phyloP scores from a whole-genome alignment of 495 filamentous ascomycete species.

The Talaromyces liani region DNA sequence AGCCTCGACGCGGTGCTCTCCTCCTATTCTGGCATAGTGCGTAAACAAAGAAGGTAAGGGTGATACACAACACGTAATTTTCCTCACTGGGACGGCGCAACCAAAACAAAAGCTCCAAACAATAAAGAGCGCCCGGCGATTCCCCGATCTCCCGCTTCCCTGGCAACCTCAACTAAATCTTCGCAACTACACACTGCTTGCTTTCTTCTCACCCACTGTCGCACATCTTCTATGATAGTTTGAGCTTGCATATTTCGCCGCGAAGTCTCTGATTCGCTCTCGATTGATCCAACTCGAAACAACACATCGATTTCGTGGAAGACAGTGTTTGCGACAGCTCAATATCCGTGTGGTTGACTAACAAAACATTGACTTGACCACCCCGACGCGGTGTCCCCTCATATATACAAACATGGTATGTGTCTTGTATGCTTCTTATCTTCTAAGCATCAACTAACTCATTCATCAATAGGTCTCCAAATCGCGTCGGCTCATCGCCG shows the following conservation, averaged over 20 bases:
- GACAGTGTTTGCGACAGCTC: neutral
- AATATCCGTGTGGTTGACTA: neutral
- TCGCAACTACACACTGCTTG: neutral
- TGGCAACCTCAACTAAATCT: neutral
- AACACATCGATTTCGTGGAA: neutral
- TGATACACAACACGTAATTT: constrained; percentile 3
- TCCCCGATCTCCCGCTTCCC: constrained; percentile 1
- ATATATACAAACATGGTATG: neutral
- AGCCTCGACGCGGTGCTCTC: constrained; percentile 9
- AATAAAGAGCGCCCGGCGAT: neutral
- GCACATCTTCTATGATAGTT: neutral
- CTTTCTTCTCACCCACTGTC: neutral
- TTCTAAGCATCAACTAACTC: constrained; percentile 2
- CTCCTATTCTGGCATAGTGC: constrained; percentile 1
- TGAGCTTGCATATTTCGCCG: neutral
- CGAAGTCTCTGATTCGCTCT: neutral
- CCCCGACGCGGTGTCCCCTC: neutral
- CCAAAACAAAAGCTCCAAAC: constrained; percentile 19
- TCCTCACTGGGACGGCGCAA: constrained; percentile 3
- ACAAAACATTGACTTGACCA: neutral
- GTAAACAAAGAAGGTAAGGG: neutral
- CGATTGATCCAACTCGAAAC: neutral
- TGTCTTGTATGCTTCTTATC: neutral
- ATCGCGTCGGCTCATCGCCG: constrained; percentile 56
- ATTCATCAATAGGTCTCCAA: constrained; percentile 29